Base-by-base conservation (phyloP, 2,329 filamentous ascomycete species). In the Fusarium verrucosum region DNA sequence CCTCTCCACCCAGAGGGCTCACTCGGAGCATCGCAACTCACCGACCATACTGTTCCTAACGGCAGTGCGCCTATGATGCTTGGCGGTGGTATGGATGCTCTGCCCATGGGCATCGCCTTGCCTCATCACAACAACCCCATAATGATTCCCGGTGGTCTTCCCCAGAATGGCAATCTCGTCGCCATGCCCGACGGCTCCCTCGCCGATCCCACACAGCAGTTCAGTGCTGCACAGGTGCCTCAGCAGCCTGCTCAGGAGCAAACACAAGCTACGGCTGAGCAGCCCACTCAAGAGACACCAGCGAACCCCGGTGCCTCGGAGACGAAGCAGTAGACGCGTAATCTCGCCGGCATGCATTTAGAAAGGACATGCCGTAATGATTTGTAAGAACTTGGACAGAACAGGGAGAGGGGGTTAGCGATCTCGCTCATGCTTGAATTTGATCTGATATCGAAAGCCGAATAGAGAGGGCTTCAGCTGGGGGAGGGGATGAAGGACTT, bases 1-100 rank as follows among this genome's bases (percentile, higher is more conserved):
- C 85, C 92, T 3, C 81, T 98, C 37, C 92, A 96, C 73, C 92
- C 92, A 0, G 84, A 87, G 51, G 85, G 84, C 23, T 74, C 73
- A 20, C 79, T 88, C 13, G 87, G 86, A 37, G 75, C 78, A 22
- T 77, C 75, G 19, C 78, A 84, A 66, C 77, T 87, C 23, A 76
- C 77, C 10, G 62, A 53, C 38, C 51, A 66, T 41, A 43, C 58
- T 25, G 58, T 64, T 4, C 66, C 70, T 33, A 73, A 71, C 22
- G 72, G 69, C 16, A 61, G 49, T 28, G 62, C 47, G 25, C 58
- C 65, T 20, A 57, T 73, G 40, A 68, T 71, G 55, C 56, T 75
- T 17, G 49, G 62, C n/a, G 41, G 60, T 7, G 53, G 66, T 36
- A 66, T 72, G 53, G 63, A 62, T 16, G 59, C 53, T 41, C 54